A percentile compares a stretch with the other conserved stretches of the same genome.
These are phyloP conservation scores for Phytophthora colocasiae DNA, from an alignment of 352 stramenopile species.

Conservation along the genomic window DNA sequence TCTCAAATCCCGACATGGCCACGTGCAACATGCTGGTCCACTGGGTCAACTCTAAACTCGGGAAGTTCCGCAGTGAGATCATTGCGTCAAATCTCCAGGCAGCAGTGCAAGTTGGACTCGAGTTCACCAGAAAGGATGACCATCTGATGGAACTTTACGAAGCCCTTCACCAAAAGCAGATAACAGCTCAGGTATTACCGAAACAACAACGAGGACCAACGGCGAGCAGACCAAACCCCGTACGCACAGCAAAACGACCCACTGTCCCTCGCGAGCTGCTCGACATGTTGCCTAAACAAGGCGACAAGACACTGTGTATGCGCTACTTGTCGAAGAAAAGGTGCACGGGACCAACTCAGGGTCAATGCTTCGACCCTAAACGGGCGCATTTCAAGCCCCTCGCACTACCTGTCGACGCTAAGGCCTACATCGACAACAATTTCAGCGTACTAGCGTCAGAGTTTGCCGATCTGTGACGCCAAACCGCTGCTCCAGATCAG, in stretches of 20 bases:
- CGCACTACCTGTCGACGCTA: conserved; percentile 2
- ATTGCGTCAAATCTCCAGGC: neutral
- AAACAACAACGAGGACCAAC: neutral
- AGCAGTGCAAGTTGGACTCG: neutral
- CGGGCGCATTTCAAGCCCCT: neutral
- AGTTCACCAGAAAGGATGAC: conserved; percentile 10
- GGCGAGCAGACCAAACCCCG: neutral
- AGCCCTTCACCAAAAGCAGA: neutral
- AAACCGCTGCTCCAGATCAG: neutral
- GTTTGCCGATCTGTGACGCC: conserved; percentile 10
- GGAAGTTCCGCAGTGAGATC: conserved; percentile 18
- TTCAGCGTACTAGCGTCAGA: neutral
- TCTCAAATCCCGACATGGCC: neutral
- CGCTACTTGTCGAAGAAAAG: conserved; percentile 17
- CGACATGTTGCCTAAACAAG: conserved; percentile 9
- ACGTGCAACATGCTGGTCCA: conserved; percentile 15
- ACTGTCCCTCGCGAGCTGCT: conserved; percentile 1
- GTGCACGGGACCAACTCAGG: neutral
- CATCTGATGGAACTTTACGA: conserved; percentile 13
- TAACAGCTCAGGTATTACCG: neutral
- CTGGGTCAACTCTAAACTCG: conserved; percentile 15
- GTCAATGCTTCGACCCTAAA: conserved; percentile 11
- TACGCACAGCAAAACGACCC: neutral
- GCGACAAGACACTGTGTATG: conserved; percentile 16
- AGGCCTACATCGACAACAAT: conserved; percentile 9